A percentile compares a stretch with the other conserved stretches of the same genome.
phyloP scores from a whole-genome alignment of 495 filamentous ascomycete genomes.

The Talaromyces stipitatus region DNA sequence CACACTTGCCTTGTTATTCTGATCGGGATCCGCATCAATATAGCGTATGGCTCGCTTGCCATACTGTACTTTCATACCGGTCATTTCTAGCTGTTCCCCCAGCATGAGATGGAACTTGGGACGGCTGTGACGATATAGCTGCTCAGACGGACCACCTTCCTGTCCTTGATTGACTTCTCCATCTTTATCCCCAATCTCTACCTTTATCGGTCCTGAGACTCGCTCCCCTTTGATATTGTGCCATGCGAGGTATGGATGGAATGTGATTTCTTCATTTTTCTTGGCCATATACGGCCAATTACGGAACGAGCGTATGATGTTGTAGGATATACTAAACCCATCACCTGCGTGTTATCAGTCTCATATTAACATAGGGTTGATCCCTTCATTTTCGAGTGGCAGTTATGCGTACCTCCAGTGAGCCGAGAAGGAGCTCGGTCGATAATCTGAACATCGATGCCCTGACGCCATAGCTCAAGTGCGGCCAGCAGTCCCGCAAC shows the following conservation, averaged over 20 bases:
- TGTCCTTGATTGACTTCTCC: slow-evolving; percentile 1
- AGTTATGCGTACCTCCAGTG: neutral
- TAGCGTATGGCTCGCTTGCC: slow-evolving; percentile 41
- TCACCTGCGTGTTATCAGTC: neutral
- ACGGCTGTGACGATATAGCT: slow-evolving; percentile 32
- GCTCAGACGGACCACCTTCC: slow-evolving; percentile 21
- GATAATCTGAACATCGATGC: slow-evolving; percentile 6
- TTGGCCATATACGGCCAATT: slow-evolving; percentile 49
- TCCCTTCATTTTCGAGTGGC: neutral
- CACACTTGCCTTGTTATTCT: slow-evolving; percentile 28
- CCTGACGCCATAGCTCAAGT: slow-evolving; percentile 4
- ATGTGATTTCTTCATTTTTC: slow-evolving; percentile 38
- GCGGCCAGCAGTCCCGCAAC: slow-evolving; percentile 6
- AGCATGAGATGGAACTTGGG: slow-evolving; percentile 51
- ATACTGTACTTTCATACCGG: slow-evolving; percentile 44
- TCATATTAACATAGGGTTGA: neutral
- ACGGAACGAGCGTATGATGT: slow-evolving; percentile 40
- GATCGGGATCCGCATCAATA: slow-evolving; percentile 12
- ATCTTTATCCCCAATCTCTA: slow-evolving; percentile 8
- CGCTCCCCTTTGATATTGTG: slow-evolving; percentile 45
- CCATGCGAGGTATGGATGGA: slow-evolving; percentile 41
- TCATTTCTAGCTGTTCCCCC: slow-evolving; percentile 37
- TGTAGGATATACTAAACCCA: slow-evolving; percentile 10
- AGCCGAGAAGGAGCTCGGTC: neutral
- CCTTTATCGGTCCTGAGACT: slow-evolving; percentile 36